Evolutionary conservation across 176 grass and related monocot genomes (phyloP), one percentile per base, ranked within the genome.

Genomic region (Pharus latifolius): DNA sequence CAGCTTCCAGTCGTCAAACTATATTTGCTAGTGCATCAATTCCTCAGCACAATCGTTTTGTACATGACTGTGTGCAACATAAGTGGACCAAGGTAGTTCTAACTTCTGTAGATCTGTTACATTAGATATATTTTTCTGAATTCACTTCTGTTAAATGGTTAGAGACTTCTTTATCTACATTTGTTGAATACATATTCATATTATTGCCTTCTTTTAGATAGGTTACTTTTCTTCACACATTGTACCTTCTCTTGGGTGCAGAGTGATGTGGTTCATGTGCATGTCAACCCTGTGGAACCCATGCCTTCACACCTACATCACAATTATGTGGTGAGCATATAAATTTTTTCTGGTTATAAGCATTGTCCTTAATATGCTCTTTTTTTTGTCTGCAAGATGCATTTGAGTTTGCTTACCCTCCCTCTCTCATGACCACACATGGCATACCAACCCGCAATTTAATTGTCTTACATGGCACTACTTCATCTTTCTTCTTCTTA

Each of bases 1-100:
- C 90, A 13, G 85, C 79, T 45, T 68, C 66, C 15, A 60, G 46
- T 64, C 84, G 82, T 3, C 95, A 98, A 64, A 98, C 95, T 30
- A 73, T 98, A 55, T 82, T 98, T 22, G 87, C 95, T n/a, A 98
- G 90, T 1, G 95, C 95, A 76, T 91, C 90, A 1, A 98, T 98
- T 63, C 95, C 90, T 60, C 95, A 98, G 64, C 95, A 98, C 78
- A 94, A 94, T 49, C 81, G 86, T 47, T 98, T 98, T 64, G 38
- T 98, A n/a, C 72, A 91, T 40, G 87, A 98, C 15, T 98, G 87
- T 49, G 17, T 88, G 28, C 90, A 98, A 13, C 83, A 98, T 46
- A 98, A 98, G 60, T 98, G 90, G 95, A 98, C 95, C 18, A 98
- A 98, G 88, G 88, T 92, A 65, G 23, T 60, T 19, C 46, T 64